Conservation (phyloP, 179 eudicot genomes). For the Camellia oleifera region DNA sequence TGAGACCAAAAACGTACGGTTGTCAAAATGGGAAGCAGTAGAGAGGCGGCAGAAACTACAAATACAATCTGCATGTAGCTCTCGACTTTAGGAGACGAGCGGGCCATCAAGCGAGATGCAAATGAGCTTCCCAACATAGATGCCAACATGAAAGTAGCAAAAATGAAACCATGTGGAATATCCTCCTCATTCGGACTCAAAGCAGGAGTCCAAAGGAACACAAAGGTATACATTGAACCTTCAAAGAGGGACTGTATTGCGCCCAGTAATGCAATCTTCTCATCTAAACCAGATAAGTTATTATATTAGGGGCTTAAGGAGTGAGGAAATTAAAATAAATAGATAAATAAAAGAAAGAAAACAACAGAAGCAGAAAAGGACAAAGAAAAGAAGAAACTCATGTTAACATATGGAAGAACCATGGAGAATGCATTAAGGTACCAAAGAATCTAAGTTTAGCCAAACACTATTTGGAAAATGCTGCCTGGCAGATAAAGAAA, state of each 20-base stretch:
- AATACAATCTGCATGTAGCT: constrained; percentile 97
- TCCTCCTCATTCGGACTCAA: constrained; percentile 94
- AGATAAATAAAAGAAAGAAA: neutral
- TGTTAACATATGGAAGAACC: neutral
- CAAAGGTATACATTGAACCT: constrained; percentile 98
- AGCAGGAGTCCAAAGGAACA: constrained; percentile 98
- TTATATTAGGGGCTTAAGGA: neutral
- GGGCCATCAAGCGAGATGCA: constrained; percentile 86
- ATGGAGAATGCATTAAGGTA: neutral
- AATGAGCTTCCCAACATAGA: constrained; percentile 97
- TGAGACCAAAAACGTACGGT: constrained; percentile 41
- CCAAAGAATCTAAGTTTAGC: neutral
- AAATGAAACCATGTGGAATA: constrained; percentile 94
- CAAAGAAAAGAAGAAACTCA: neutral
- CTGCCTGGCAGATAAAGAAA: neutral
- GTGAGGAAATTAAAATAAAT: neutral
- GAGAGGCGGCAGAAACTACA: constrained; percentile 65
- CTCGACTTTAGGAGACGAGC: constrained; percentile 67
- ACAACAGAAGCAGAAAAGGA: neutral
- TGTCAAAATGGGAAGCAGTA: constrained; percentile 75
- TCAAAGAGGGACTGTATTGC: constrained; percentile 97
- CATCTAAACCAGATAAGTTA: constrained; percentile 51
- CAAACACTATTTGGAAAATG: neutral
- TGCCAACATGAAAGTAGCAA: constrained; percentile 97
- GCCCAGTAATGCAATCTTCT: constrained; percentile 92